phyloP scores from a whole-genome alignment of 31 red algal genomes.

The Asparagopsis taxiformis region DNA sequence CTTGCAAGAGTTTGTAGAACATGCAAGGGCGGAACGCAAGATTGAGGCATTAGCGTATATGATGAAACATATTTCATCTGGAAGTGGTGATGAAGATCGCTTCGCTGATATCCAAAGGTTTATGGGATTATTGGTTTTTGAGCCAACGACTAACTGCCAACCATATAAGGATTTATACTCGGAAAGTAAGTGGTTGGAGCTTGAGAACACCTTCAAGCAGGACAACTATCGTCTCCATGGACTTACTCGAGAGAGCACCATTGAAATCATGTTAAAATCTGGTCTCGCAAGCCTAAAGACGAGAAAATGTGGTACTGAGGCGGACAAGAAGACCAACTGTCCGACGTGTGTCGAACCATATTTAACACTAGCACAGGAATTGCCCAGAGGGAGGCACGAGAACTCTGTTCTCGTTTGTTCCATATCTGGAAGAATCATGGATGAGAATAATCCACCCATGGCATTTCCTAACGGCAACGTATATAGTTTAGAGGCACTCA shows the following conservation, averaged over 20 bases:
- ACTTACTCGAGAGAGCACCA: slow-evolving; percentile 75
- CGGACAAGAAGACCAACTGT: slow-evolving; percentile 72
- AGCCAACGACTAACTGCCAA: slow-evolving; percentile 76
- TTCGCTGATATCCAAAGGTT: slow-evolving; percentile 60
- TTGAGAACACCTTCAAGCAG: slow-evolving; percentile 70
- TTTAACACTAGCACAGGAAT: slow-evolving; percentile 61
- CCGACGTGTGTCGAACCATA: slow-evolving; percentile 95
- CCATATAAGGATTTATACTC: slow-evolving; percentile 89
- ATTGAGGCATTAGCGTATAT: slow-evolving; percentile 80
- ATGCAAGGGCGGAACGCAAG: slow-evolving; percentile 61
- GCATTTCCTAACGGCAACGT: slow-evolving; percentile 95
- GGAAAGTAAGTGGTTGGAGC: slow-evolving; percentile 76
- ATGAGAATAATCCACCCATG: slow-evolving; percentile 98
- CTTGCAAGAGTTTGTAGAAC: slow-evolving; percentile 96
- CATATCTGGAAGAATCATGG: slow-evolving; percentile 89
- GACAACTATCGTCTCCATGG: slow-evolving; percentile 83
- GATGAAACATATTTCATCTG: slow-evolving; percentile 62
- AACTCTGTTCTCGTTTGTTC: slow-evolving; percentile 90
- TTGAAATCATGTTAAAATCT: slow-evolving; percentile 86
- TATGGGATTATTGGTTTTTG: slow-evolving; percentile 86
- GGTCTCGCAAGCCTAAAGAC: slow-evolving; percentile 93
- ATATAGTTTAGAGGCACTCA: slow-evolving; percentile 73
- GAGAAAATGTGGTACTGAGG: slow-evolving; percentile 71
- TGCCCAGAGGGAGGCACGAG: slow-evolving; percentile 85
- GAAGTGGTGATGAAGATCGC: slow-evolving; percentile 35